Conservation (phyloP, 345 rosid genomes). For the Populus pruinosa region DNA sequence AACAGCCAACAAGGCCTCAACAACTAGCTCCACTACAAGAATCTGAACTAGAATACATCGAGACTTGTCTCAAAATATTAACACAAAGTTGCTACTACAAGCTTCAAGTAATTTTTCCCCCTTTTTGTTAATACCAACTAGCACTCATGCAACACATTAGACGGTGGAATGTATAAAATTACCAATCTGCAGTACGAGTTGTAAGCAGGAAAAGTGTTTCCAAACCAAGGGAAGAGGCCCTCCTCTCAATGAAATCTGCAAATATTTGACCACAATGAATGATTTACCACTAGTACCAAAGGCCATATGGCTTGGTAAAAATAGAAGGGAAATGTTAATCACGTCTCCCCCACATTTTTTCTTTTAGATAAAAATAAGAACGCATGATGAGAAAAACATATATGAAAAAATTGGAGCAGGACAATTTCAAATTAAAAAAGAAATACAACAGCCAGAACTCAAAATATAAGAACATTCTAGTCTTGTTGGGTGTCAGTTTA, state of each 20-base stretch:
- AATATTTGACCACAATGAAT: conserved; percentile 9
- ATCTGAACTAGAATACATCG: not conserved
- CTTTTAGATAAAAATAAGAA: too few species aligned
- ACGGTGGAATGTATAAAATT: conserved; percentile 4
- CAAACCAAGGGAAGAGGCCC: conserved; percentile 66
- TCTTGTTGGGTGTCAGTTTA: too few species aligned
- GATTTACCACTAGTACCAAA: not conserved
- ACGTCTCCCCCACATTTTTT: not conserved
- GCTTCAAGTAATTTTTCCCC: not conserved
- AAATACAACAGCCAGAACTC: too few species aligned
- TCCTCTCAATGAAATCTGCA: conserved; percentile 89
- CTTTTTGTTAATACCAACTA: not conserved
- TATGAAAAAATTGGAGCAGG: too few species aligned
- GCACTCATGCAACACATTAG: not conserved
- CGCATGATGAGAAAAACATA: not conserved
- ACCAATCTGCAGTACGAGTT: conserved; percentile 95
- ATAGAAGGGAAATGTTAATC: not conserved
- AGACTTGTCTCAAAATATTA: not conserved
- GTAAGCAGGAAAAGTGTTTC: conserved; percentile 76
- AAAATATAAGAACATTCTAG: too few species aligned
- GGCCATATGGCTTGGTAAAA: not conserved
- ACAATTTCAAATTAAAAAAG: too few species aligned
- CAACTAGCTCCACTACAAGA: not conserved
- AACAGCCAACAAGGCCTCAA: not conserved
- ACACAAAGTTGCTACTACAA: not conserved